A percentile compares a stretch with the other conserved stretches of the same genome.
Conservation (phyloP, 208 protist genomes). For the Angomonas ambiguus region DNA sequence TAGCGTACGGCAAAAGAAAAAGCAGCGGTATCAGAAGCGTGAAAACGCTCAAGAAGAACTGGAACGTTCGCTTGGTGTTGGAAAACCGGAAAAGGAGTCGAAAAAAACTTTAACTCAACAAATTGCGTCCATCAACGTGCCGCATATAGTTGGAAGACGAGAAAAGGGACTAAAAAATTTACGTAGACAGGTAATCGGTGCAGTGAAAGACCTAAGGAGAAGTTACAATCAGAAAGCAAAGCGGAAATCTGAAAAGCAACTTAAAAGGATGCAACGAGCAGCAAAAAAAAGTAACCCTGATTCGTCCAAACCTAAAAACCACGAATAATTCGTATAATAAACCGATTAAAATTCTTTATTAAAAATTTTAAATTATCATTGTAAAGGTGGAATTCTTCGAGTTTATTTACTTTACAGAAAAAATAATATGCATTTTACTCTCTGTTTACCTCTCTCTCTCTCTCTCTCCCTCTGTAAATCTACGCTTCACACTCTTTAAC, state of each 20-base stretch:
- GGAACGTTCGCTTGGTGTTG: constrained; percentile 64
- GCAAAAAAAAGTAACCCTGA: constrained; percentile 14
- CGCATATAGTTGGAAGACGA: constrained; percentile 68
- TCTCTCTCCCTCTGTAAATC: neutral
- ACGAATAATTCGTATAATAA: neutral
- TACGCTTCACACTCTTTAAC: neutral
- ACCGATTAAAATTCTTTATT: too few relatives aligned
- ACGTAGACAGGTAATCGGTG: constrained; percentile 66
- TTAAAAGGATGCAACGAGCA: neutral
- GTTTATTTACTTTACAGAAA: too few relatives aligned
- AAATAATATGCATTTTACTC: neutral
- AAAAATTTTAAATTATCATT: too few relatives aligned
- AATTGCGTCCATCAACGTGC: constrained; percentile 72
- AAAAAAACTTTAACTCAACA: constrained; percentile 67
- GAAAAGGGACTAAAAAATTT: constrained; percentile 70
- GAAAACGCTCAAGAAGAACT: constrained; percentile 48
- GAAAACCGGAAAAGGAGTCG: constrained; percentile 20
- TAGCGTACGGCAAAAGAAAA: constrained; percentile 61
- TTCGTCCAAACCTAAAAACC: neutral
- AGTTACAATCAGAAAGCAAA: constrained; percentile 18
- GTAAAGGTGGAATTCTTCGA: too few relatives aligned
- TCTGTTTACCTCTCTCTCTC: too few relatives aligned
- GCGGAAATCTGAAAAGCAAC: neutral
- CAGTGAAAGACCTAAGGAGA: constrained; percentile 61
- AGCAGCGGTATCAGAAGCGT: constrained; percentile 34